A percentile compares a stretch with the other conserved stretches of the same genome.
Evolutionary conservation across 2,329 filamentous ascomycete genomes (phyloP).

Genomic region (Mycosphaerelloides madeirae): DNA sequence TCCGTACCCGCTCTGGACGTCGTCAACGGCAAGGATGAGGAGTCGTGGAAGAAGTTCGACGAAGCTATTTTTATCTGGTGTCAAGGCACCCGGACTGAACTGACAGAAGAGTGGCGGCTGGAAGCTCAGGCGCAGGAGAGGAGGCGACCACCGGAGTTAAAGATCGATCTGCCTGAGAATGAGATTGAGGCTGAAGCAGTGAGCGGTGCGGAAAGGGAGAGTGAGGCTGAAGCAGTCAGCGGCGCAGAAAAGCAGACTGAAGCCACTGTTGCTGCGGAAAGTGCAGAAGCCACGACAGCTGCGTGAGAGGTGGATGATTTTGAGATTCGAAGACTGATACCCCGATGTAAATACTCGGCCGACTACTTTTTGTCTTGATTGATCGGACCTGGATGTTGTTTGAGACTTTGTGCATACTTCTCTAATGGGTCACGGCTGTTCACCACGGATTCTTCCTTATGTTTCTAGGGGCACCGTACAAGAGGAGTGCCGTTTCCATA

Average conservation of each 20-base stretch:
- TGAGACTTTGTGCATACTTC: too few relatives aligned
- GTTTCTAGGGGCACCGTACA: too few relatives aligned
- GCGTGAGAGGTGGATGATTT: neutral
- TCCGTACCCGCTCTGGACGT: slow-evolving; percentile 81
- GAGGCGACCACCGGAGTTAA: slow-evolving; percentile 28
- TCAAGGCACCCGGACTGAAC: slow-evolving; percentile 73
- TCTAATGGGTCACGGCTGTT: neutral
- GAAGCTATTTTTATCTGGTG: slow-evolving; percentile 79
- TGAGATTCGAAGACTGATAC: neutral
- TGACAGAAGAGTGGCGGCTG: slow-evolving; percentile 64
- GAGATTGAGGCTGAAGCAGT: slow-evolving; percentile 1
- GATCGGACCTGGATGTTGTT: neutral
- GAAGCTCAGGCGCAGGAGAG: slow-evolving; percentile 22
- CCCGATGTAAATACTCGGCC: neutral
- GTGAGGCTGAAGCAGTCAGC: neutral
- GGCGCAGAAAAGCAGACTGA: slow-evolving; percentile 2
- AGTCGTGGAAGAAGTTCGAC: slow-evolving; percentile 76
- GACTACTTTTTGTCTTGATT: too few relatives aligned
- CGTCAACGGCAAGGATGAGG: slow-evolving; percentile 65
- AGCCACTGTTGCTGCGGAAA: neutral
- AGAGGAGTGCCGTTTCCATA: too few relatives aligned
- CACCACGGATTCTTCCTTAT: too few relatives aligned
- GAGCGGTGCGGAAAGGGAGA: neutral
- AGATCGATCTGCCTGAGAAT: slow-evolving; percentile 21
- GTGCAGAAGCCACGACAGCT: too few relatives aligned